These are phyloP conservation scores for Albatrellus sp. DNA, from an alignment of 1,284 basidiomycete species.

Conservation along the genomic window DNA sequence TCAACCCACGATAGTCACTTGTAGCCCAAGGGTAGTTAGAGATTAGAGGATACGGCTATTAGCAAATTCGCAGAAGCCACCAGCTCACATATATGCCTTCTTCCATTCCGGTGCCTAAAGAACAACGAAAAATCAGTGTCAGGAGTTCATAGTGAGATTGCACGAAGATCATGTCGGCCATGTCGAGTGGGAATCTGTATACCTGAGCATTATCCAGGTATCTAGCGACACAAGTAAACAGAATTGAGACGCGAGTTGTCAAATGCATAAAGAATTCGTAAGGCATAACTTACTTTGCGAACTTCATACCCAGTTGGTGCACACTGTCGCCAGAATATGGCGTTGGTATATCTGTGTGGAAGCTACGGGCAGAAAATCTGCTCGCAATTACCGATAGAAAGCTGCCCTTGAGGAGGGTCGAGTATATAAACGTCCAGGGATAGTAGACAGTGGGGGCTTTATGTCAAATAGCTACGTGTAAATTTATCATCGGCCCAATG, in stretches of 20 bases:
- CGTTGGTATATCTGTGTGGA: too few species aligned
- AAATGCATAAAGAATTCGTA: not conserved
- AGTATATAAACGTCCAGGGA: too few species aligned
- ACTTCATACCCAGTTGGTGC: conserved; percentile 30
- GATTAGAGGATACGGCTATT: not conserved
- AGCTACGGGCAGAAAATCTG: too few species aligned
- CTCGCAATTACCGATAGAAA: too few species aligned
- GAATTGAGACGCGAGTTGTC: not conserved
- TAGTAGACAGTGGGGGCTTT: too few species aligned
- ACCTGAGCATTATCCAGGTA: conserved; percentile 66
- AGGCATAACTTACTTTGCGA: conserved; percentile 30
- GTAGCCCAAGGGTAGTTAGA: too few species aligned
- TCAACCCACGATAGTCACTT: conserved; percentile 65
- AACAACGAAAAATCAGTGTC: not conserved
- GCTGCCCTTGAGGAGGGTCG: too few species aligned
- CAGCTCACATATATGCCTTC: conserved; percentile 61
- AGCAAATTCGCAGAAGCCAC: conserved; percentile 1
- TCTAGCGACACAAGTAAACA: conserved; percentile 18
- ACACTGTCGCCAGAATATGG: not conserved
- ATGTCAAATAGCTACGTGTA: too few species aligned
- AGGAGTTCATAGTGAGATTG: too few species aligned
- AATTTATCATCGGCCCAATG: too few species aligned
- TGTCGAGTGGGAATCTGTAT: conserved; percentile 7
- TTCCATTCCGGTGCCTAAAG: conserved; percentile 70
- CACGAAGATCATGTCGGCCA: too few species aligned